phyloP scores from a whole-genome alignment of 345 rosid species.

The Gossypioides kirkii region DNA sequence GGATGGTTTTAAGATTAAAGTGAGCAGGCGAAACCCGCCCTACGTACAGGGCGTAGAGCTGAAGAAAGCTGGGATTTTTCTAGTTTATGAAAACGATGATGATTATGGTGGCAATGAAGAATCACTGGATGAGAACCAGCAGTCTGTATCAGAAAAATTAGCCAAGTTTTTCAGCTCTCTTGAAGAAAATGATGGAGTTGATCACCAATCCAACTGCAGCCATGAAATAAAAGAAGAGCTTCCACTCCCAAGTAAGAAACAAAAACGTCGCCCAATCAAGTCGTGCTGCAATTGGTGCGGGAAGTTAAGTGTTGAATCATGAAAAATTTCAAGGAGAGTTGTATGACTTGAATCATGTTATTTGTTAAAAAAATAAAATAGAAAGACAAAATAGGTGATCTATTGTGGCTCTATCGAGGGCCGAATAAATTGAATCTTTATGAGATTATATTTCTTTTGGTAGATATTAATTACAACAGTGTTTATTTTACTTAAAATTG shows the following conservation, averaged over 20 bases:
- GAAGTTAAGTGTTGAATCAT: too few species aligned
- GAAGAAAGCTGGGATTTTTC: slow-evolving; percentile 40
- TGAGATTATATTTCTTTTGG: too few species aligned
- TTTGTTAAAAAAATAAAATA: too few species aligned
- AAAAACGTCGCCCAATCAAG: background rate
- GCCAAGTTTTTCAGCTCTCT: slow-evolving; percentile 34
- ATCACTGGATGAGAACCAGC: slow-evolving; percentile 30
- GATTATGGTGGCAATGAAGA: slow-evolving; percentile 42
- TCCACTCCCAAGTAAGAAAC: background rate
- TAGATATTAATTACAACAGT: too few species aligned
- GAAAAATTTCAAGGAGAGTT: too few species aligned
- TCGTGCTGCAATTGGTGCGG: background rate
- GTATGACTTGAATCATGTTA: too few species aligned
- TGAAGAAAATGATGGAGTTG: slow-evolving; percentile 5
- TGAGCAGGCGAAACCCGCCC: slow-evolving; percentile 23
- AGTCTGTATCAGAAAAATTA: slow-evolving; percentile 36
- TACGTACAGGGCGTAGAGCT: slow-evolving; percentile 25
- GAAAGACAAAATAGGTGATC: too few species aligned
- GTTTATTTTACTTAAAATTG: too few species aligned
- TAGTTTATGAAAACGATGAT: slow-evolving; percentile 42
- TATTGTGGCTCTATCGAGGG: too few species aligned
- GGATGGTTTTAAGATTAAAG: slow-evolving; percentile 34
- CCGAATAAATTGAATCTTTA: too few species aligned
- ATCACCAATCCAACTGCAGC: background rate
- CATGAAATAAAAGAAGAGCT: background rate